Evolutionary conservation across 2,329 filamentous ascomycete species (phyloP), one percentile per base, ranked within the genome.

Genomic region (Xylariaceae sp.): DNA sequence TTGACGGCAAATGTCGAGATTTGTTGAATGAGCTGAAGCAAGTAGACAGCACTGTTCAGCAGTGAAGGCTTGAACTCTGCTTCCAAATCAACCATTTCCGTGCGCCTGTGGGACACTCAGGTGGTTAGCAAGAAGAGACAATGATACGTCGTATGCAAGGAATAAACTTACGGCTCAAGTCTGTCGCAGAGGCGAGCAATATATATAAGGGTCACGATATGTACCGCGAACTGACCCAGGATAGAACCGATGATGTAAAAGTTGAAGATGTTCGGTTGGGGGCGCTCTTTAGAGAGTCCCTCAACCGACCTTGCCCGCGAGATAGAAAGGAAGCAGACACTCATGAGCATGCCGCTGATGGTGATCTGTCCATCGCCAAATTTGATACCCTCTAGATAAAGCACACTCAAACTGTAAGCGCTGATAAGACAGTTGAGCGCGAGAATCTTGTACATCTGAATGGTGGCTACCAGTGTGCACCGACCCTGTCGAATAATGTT

Each of bases 401-500:
- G 77, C 16, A 98, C 93, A 66, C 88, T 94, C 64, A 98, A 71
- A 67, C 89, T 95, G 80, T 98, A 98, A 29, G 93, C 93, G 58
- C 88, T 95, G 65, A 98, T 98, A 58, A 98, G 76, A 66, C 93
- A 98, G 75, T 98, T 98, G 48, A 98, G 75, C 6, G 93, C 93
- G 41, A 98, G 80, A 59, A 98, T 98, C 79, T 96, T 98, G 82
- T 98, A 98, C 92, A 98, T 98, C 74, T 98, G 93, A 55, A 98
- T 97, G 0, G 93, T 98, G 23, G 93, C 93, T 44, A 98, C 93
- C 17, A 98, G 82, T 6, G 93, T 98, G 74, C 93, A 98, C 52
- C 93, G 87, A 47, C 93, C 93, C 72, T 98, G 93, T 47, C 93
- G 88, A 61, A 98, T 93, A 60, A 98, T 98, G 72, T 98, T 98